These are phyloP conservation scores for Candida tetrigidarum DNA, from an alignment of 1,139 yeast genomes.

Conservation along the genomic window DNA sequence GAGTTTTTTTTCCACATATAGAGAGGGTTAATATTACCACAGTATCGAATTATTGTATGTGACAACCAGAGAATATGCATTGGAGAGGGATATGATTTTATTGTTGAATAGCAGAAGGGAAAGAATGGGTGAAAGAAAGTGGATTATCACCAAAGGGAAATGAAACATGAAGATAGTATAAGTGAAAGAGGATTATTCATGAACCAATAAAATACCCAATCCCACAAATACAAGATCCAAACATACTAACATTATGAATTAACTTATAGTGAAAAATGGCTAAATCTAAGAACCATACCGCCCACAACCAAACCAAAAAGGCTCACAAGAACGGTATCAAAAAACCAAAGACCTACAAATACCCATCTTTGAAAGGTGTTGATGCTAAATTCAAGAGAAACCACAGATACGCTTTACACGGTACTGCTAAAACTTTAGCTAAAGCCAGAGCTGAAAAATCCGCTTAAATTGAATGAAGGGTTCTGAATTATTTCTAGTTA, in stretches of 20 bases:
- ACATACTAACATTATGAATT: conserved; percentile 31
- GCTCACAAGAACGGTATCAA: conserved; percentile 99
- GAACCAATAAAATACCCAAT: background rate
- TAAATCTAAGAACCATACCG: conserved; percentile 99
- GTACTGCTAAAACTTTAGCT: conserved; percentile 94
- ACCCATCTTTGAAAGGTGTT: conserved; percentile 98
- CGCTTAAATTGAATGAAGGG: conserved; percentile 23
- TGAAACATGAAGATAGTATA: background rate
- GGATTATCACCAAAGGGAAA: background rate
- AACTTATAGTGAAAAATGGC: conserved; percentile 60
- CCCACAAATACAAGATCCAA: background rate
- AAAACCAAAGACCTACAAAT: conserved; percentile 98
- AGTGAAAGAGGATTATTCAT: background rate
- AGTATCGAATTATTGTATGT: conserved; percentile 10
- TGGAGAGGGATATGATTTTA: background rate
- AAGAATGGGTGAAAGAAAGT: background rate
- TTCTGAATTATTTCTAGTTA: conserved; percentile 3
- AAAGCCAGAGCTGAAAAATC: conserved; percentile 61
- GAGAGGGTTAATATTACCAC: conserved; percentile 1
- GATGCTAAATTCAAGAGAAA: conserved; percentile 99
- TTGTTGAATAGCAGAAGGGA: background rate
- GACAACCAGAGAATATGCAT: background rate
- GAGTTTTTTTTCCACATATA: background rate
- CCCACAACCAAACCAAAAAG: conserved; percentile 99
- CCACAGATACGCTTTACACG: conserved; percentile 99